Evolutionary conservation across 352 stramenopile species (phyloP).

Genomic region (Globisporangium alternatum): DNA sequence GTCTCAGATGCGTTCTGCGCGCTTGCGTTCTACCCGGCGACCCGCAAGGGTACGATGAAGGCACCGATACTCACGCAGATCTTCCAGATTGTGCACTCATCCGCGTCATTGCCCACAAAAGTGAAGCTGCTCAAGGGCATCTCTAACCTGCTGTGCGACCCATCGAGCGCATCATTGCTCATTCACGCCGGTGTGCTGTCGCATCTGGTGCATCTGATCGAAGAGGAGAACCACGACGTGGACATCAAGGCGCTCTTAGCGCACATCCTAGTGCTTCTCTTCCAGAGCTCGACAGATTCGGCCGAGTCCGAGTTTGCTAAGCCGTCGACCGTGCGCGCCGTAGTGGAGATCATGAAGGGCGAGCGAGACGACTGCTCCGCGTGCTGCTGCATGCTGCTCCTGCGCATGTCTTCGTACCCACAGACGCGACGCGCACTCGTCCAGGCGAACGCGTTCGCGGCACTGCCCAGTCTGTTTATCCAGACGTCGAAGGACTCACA

Average conservation of each 20-base stretch:
- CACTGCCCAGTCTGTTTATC: slow-evolving; percentile 32
- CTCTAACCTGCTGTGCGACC: slow-evolving; percentile 49
- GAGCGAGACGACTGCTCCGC: slow-evolving; percentile 29
- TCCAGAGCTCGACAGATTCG: slow-evolving; percentile 27
- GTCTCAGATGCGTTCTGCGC: slow-evolving; percentile 66
- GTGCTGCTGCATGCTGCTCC: slow-evolving; percentile 56
- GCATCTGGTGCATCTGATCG: slow-evolving; percentile 29
- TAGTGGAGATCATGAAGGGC: slow-evolving; percentile 19
- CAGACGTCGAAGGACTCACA: slow-evolving; percentile 32
- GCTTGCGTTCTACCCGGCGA: slow-evolving; percentile 47
- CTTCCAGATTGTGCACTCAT: slow-evolving; percentile 31
- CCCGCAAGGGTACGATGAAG: slow-evolving; percentile 48
- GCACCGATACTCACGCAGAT: slow-evolving; percentile 34
- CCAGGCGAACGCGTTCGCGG: slow-evolving; percentile 8
- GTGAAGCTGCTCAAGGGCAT: slow-evolving; percentile 46
- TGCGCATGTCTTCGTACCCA: slow-evolving; percentile 48
- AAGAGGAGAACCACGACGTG: slow-evolving; percentile 19
- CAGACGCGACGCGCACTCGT: slow-evolving; percentile 29
- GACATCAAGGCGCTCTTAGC: slow-evolving; percentile 20
- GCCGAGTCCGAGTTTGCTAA: slow-evolving; percentile 31
- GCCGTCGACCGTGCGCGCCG: slow-evolving; percentile 20
- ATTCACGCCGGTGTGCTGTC: slow-evolving; percentile 25
- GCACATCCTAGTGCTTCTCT: slow-evolving; percentile 31
- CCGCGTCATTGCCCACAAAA: slow-evolving; percentile 22
- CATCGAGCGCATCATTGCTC: slow-evolving; percentile 22